Base-by-base conservation (phyloP, 371 early-diverging fungal species). In the Mucor mucedo region DNA sequence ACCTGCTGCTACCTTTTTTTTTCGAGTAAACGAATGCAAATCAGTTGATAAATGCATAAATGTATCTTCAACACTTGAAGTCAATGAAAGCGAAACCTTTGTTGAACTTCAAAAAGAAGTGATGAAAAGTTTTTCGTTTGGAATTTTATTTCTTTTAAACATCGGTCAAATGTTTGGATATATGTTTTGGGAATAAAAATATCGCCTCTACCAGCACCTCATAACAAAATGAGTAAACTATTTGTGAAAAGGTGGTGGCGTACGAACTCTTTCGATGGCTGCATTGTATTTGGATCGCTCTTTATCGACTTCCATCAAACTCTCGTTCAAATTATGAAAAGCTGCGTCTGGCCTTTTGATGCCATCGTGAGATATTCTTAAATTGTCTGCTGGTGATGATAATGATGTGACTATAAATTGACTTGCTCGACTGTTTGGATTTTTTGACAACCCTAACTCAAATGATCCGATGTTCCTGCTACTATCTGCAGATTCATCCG, bases 271-370 rank as follows among this genome's bases (percentile, higher is more conserved):
- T 16, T 53, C 62, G 10, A 69, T 66, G 13, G 64, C 66, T 10
- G 73, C 73, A 61, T 73, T 73, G 59, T 76, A 76, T 21, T 66
- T 45, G 41, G 60, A 16, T 38, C 58, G 64, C 21, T 76, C 77
- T 40, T 73, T 63, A 35, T 76, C 77, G 21, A 71, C 39, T 47
- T 52, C 42, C n/a, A 44, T 55, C 10, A 21, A 50, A 14, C 30
- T 50, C 32, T 21, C 28, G 27, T 13, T 27, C 3, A 3, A 40
- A 35, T 39, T 44, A 44, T 52, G 30, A 13, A 28, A 11, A 1
- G 45, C 30, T n/a, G 48, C 39, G 50, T 59, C 48, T 60, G 52
- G 28, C n/a, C 10, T 38, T 11, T 13, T 52, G 35, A 14, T n/a
- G 28, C 35, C 47, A 42, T 32, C 11, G 35, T 45, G 27, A 21